Evolutionary conservation across 768 basidiomycete genomes (phyloP), one percentile per base, ranked within the genome.

Genomic region (Cyathus striatus): DNA sequence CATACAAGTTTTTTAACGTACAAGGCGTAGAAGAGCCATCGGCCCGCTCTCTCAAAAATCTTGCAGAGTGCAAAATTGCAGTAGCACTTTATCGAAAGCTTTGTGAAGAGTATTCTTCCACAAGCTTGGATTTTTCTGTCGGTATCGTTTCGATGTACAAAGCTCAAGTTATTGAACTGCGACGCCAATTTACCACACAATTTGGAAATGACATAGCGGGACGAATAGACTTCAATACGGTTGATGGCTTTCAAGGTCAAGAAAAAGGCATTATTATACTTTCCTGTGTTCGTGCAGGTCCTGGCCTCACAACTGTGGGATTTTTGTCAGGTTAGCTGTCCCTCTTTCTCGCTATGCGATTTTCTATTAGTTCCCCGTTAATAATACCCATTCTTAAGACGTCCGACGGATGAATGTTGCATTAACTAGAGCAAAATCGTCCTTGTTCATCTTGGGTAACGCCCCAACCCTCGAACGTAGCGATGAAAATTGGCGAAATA

Each of bases 231-330:
- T 97, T 99, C 68, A 88, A 96, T 58, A 98, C 96, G 0, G 95
- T 99, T 27, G 95, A 99, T 63, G 96, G 95, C 7, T 98, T 98
- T 57, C 96, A 99, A 62, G 96, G 96, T 38, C 96, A 99, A 66
- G 96, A 99, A 62, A 99, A 99, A 60, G 91, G 95, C 52, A 79
- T 99, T 41, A 95, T 99, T 64, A 97, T 99, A 50, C 73, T 99
- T 16, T 98, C 96, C 3, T 96, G 93, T 59, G 96, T 98, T 16
- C 81, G 96, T 49, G 88, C 92, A 7, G 93, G 96, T 4, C 83
- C 89, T 14, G 84, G 86, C n/a, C 61, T 91, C 16, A 74, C 77
- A 44, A 78, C 70, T 0, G 79, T 98, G 42, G 96, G 96, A 45
- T 98, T 98, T 70, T 75, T 98, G 53, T 76, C 81, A 50, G 92